Evolutionary conservation across 108 stramenopile genomes (phyloP).

Genomic region (Skeletonema tropicum): DNA sequence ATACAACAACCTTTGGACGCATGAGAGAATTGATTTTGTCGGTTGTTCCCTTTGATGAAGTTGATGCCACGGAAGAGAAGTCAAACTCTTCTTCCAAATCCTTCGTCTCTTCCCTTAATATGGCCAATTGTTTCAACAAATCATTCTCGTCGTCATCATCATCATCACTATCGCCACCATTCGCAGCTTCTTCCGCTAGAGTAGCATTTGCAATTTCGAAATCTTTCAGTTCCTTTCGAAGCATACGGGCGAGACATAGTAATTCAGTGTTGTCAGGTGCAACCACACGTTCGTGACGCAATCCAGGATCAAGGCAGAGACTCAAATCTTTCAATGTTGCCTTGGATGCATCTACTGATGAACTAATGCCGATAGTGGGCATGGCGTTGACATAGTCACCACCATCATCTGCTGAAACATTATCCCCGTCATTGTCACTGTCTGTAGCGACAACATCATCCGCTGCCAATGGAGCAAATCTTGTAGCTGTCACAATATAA

Average conservation of each 20-base stretch:
- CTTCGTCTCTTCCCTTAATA: slow-evolving; percentile 30
- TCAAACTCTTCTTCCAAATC: slow-evolving; percentile 31
- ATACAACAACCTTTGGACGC: slow-evolving; percentile 80
- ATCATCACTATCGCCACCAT: slow-evolving; percentile 11
- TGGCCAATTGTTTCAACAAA: slow-evolving; percentile 14
- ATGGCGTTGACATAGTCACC: not conserved
- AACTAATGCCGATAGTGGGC: not conserved
- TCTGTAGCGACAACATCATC: slow-evolving; percentile 5
- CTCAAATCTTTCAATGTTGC: slow-evolving; percentile 77
- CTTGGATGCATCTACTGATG: slow-evolving; percentile 12
- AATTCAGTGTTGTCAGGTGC: slow-evolving; percentile 56
- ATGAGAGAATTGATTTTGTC: slow-evolving; percentile 29
- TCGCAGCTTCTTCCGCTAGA: not conserved
- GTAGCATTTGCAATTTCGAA: slow-evolving; percentile 53
- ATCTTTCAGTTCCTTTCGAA: slow-evolving; percentile 73
- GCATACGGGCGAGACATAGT: slow-evolving; percentile 63
- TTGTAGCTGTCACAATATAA: slow-evolving; percentile 81
- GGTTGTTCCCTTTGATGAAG: slow-evolving; percentile 7
- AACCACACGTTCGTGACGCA: slow-evolving; percentile 70
- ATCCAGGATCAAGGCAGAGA: slow-evolving; percentile 77
- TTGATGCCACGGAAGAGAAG: slow-evolving; percentile 9
- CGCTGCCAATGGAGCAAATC: slow-evolving; percentile 49
- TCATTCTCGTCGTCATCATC: slow-evolving; percentile 10
- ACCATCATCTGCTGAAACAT: not conserved
- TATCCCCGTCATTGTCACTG: not conserved